Evolutionary conservation across 2,329 filamentous ascomycete species (phyloP).

Genomic region (Colletotrichum noveboracense): DNA sequence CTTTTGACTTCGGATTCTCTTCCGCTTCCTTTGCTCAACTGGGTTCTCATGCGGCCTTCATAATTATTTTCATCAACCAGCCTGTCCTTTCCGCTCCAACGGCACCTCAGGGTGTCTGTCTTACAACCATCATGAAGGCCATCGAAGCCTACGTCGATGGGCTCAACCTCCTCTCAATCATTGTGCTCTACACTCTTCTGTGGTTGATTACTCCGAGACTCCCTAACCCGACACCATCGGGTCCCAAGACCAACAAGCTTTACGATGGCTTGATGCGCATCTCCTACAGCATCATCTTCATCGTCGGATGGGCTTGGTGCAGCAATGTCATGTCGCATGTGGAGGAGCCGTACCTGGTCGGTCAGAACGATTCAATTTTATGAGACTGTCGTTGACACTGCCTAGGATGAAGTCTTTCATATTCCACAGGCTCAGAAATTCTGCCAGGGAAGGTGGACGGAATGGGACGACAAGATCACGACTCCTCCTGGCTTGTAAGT

Average conservation of each 20-base stretch:
- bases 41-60: neutral
- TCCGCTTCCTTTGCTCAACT: neutral
- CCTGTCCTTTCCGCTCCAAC: neutral
- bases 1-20: neutral
- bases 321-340: slow-evolving; percentile 42
- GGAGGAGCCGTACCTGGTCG: slow-evolving; percentile 60
- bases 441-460: slow-evolving; percentile 72
- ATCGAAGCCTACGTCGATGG: slow-evolving; percentile 15
- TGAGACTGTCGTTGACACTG: rapidly evolving
- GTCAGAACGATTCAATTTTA: neutral
- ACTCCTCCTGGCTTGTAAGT: slow-evolving; percentile 86
- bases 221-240: neutral
- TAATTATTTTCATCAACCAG: neutral
- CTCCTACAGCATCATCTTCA: slow-evolving; percentile 26
- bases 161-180: slow-evolving; percentile 12
- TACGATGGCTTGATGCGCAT: slow-evolving; percentile 16
- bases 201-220: slow-evolving; percentile 12
- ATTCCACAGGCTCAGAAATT: slow-evolving; percentile 91
- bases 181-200: slow-evolving; percentile 1
- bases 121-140: slow-evolving; percentile 8
- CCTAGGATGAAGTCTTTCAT: slow-evolving; percentile 84
- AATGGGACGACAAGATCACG: slow-evolving; percentile 98
- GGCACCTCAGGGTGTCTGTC: neutral
- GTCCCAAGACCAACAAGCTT: slow-evolving; percentile 8
- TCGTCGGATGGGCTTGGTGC: slow-evolving; percentile 42